These are phyloP conservation scores for Cercospora zeae-maydis DNA, from an alignment of 2,329 filamentous ascomycete genomes.

Conservation along the genomic window DNA sequence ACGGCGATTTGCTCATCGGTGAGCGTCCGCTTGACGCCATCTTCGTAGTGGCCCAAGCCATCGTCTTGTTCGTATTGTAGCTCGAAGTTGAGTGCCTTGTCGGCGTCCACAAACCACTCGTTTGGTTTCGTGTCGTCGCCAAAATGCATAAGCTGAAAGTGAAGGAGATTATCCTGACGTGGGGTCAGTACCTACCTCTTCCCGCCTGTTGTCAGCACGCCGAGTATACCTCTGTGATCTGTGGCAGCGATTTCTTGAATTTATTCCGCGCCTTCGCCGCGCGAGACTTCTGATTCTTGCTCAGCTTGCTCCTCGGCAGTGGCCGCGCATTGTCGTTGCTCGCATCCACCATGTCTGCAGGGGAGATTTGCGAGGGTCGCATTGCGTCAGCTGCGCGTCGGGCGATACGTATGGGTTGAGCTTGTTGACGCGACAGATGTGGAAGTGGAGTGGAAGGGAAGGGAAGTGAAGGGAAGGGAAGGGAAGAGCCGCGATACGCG, in stretches of 20 bases:
- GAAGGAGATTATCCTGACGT: slow-evolving; percentile 42
- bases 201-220: background rate
- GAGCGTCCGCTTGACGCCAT: slow-evolving; percentile 82
- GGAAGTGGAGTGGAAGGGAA: background rate
- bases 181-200: slow-evolving; percentile 35
- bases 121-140: slow-evolving; percentile 38
- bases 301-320: slow-evolving; percentile 5
- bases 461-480: background rate
- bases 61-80: slow-evolving; percentile 47
- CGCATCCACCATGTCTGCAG: background rate
- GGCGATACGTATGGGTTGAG: background rate
- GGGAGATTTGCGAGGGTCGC: background rate
- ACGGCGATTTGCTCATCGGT: slow-evolving; percentile 89
- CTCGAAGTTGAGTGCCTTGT: slow-evolving; percentile 27
- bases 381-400: background rate
- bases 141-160: slow-evolving; percentile 45
- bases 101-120: slow-evolving; percentile 32
- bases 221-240: slow-evolving; percentile 33
- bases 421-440: background rate
- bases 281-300: slow-evolving; percentile 9
- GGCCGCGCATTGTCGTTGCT: background rate
- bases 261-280: slow-evolving; percentile 17
- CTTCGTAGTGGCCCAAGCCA: slow-evolving; percentile 76
- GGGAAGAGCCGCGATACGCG: background rate
- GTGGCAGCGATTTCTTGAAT: slow-evolving; percentile 21